Conservation (phyloP, 164 flowering plant species). For the Tetrastigma voinierianum region DNA sequence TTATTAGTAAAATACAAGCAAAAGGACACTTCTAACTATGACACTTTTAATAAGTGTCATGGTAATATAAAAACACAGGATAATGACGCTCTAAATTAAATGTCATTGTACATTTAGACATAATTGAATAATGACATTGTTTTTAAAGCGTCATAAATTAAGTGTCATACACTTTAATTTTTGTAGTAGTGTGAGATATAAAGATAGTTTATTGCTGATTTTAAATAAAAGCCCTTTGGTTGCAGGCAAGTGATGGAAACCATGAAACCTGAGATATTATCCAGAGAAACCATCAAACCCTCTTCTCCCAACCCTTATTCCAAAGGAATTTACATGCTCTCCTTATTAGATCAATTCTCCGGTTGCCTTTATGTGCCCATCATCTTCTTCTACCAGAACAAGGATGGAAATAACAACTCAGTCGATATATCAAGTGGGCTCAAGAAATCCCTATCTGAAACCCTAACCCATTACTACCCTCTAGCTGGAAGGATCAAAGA, state of each 20-base stretch:
- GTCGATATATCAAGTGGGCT: background rate
- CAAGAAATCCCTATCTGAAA: slow-evolving; percentile 19
- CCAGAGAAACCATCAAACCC: slow-evolving; percentile 27
- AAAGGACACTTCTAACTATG: too few species aligned
- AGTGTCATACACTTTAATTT: too few species aligned
- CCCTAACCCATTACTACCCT: slow-evolving; percentile 23
- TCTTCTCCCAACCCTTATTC: slow-evolving; percentile 33
- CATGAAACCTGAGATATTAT: slow-evolving; percentile 8
- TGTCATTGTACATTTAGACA: too few species aligned
- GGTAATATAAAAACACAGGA: too few species aligned
- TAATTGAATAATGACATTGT: too few species aligned
- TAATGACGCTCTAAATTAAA: too few species aligned
- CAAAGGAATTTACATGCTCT: slow-evolving; percentile 20
- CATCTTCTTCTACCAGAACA: slow-evolving; percentile 15
- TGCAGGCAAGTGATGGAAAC: background rate
- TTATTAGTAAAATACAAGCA: too few species aligned
- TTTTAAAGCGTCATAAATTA: too few species aligned
- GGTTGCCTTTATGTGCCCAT: slow-evolving; percentile 11
- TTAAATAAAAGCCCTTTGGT: too few species aligned
- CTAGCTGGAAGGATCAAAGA: slow-evolving; percentile 25
- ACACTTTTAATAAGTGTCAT: too few species aligned
- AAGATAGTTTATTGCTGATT: too few species aligned
- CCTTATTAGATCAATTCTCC: slow-evolving; percentile 28
- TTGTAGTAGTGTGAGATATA: too few species aligned
- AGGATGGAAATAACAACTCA: background rate